Conservation (phyloP, 371 early-diverging fungal genomes). For the Mucor sp. region DNA sequence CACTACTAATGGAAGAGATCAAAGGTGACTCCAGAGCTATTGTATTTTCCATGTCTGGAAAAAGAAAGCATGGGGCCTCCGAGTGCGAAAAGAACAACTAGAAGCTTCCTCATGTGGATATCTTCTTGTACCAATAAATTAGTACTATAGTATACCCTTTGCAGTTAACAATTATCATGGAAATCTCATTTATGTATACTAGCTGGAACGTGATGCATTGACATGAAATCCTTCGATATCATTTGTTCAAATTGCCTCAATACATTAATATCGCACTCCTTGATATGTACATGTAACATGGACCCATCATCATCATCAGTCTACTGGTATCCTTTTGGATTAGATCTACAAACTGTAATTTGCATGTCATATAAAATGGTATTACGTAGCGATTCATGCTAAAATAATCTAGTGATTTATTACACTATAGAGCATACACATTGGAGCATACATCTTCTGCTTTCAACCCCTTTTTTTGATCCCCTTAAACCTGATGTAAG, state of each 20-base stretch:
- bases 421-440: background rate
- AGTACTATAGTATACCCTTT: no score
- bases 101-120: no score
- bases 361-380: background rate
- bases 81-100: no score
- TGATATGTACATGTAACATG: background rate
- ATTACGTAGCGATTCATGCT: background rate
- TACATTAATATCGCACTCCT: background rate
- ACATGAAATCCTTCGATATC: background rate
- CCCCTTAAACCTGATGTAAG: background rate
- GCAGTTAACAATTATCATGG: no score
- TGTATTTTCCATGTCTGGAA: no score
- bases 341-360: background rate
- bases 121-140: no score
- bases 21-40: background rate
- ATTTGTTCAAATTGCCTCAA: slow-evolving; percentile 1
- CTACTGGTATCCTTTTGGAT: background rate
- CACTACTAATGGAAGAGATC: background rate
- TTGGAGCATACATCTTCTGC: background rate
- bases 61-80: no score
- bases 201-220: no score
- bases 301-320: background rate
- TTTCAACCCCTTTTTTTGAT: background rate
- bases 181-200: no score
- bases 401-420: no score